Evolutionary conservation across 2,329 filamentous ascomycete genomes (phyloP).

Genomic region (Colletotrichum tamarilloi): DNA sequence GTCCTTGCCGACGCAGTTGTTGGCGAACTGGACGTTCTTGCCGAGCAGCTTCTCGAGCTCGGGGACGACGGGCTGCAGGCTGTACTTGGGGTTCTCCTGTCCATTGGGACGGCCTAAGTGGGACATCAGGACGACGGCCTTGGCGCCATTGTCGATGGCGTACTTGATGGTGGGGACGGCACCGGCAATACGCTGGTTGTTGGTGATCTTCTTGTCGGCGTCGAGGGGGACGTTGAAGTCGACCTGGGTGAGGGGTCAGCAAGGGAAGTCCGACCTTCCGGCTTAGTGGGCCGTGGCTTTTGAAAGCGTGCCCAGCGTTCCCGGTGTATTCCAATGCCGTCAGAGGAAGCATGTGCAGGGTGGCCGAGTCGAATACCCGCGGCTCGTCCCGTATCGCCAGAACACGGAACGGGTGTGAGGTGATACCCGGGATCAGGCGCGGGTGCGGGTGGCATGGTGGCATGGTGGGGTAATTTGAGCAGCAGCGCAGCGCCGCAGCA

Average conservation of each 20-base stretch:
- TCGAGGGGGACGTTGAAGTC: conserved; percentile 99
- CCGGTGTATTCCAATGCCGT: conserved; percentile 11
- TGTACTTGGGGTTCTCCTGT: conserved; percentile 91
- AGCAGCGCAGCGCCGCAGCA: neutral
- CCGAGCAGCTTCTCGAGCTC: conserved; percentile 92
- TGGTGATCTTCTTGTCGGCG: conserved; percentile 91
- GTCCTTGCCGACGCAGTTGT: conserved; percentile 90
- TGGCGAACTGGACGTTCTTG: conserved; percentile 86
- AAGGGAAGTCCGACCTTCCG: neutral
- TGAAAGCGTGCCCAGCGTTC: neutral
- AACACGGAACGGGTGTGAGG: conserved; percentile 30
- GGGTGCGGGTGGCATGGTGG: conserved; percentile 20
- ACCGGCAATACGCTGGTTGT: conserved; percentile 97
- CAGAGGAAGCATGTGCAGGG: neutral
- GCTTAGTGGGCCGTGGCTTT: neutral
- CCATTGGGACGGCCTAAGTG: conserved; percentile 97
- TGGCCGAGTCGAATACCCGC: conserved; percentile 22
- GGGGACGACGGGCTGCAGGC: conserved; percentile 88
- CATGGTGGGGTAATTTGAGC: conserved; percentile 31
- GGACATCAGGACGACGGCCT: conserved; percentile 96
- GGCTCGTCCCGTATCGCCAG: conserved; percentile 32
- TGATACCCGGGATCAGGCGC: conserved; percentile 26
- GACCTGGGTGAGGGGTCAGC: conserved; percentile 69
- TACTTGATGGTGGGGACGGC: conserved; percentile 96
- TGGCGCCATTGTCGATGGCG: conserved; percentile 88